These are phyloP conservation scores for Xerocomus brunneocitrinus DNA, from an alignment of 768 basidiomycete genomes.

Conservation along the genomic window DNA sequence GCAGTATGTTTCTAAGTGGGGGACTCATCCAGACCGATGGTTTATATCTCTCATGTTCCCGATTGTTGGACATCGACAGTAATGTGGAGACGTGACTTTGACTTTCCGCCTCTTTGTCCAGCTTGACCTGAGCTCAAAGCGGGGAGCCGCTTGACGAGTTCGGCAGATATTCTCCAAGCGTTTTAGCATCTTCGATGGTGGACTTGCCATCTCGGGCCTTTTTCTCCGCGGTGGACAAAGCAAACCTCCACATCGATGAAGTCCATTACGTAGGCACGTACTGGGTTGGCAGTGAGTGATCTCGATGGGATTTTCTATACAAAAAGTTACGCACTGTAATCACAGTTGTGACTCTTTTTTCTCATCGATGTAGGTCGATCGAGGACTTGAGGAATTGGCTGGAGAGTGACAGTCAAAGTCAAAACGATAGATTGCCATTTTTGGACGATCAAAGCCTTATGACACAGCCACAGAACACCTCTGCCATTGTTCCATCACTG, in stretches of 20 bases:
- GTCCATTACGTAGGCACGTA: neutral
- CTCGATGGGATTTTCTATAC: neutral
- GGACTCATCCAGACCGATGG: neutral
- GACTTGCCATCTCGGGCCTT: neutral
- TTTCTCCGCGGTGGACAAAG: neutral
- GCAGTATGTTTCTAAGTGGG: neutral
- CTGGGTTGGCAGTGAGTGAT: neutral
- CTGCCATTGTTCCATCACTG: too few relatives aligned
- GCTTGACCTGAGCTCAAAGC: conserved; percentile 8
- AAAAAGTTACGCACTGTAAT: neutral
- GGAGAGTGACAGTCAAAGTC: neutral
- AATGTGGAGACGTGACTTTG: neutral
- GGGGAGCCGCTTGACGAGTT: neutral
- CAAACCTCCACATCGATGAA: neutral
- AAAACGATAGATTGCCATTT: neutral
- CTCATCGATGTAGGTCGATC: neutral
- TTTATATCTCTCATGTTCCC: conserved; percentile 13
- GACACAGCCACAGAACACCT: neutral
- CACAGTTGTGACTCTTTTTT: too few relatives aligned
- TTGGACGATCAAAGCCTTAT: neutral
- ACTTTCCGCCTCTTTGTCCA: neutral
- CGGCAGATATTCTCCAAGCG: neutral
- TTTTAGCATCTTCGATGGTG: neutral
- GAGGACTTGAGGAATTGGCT: neutral
- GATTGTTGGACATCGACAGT: conserved; percentile 3